Evolutionary conservation across 2,329 filamentous ascomycete genomes (phyloP), one percentile per base, ranked within the genome.

Genomic region (Clonostachys solani): DNA sequence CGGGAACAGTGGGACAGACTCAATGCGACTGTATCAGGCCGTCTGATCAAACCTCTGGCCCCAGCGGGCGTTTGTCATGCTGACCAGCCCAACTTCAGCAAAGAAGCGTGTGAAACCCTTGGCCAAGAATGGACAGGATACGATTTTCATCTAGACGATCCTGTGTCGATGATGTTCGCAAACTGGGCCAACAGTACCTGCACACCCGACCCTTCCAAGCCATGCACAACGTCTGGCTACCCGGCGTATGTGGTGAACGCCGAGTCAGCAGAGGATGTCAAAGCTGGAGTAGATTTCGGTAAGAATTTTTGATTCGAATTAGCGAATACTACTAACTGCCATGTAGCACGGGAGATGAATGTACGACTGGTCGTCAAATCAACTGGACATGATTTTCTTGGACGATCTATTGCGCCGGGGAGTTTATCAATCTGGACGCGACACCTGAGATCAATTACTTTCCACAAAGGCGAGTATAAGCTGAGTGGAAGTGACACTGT

Each of bases 341-440:
- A 33, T 12, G 2, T 1, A 74, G 69, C 71, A 2, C 63, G 67
- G 2, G 61, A 67, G 29, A 57, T 71, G 34, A 67, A 74, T 36
- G 53, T 77, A 33, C 64, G 73, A 7, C 59, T 75, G 15, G 53
- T 65, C 4, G 54, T 75, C 33, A 73, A 70, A 43, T 64, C 62
- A 33, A 68, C 64, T 1, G 64, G 71, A n/a, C 67, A 75, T 18
- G 71, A 77, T 44, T 71, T 67, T 34, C 55, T 71, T 9, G 73
- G 73, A 3, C 67, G 71, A 3, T 75, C 69, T 7, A 63, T 65
- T n/a, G 72, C 69, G 0, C 69, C 70, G 0, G 77, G 78, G 2
- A 72, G 77, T 0, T 60, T 83, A 1, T 78, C 69, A 1, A 71
- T 80, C 48, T 81, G 77, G 78, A 72, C 68, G 0, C 77, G 75